Evolutionary conservation across 352 stramenopile species (phyloP).

Genomic region (Phytophthora rubi): DNA sequence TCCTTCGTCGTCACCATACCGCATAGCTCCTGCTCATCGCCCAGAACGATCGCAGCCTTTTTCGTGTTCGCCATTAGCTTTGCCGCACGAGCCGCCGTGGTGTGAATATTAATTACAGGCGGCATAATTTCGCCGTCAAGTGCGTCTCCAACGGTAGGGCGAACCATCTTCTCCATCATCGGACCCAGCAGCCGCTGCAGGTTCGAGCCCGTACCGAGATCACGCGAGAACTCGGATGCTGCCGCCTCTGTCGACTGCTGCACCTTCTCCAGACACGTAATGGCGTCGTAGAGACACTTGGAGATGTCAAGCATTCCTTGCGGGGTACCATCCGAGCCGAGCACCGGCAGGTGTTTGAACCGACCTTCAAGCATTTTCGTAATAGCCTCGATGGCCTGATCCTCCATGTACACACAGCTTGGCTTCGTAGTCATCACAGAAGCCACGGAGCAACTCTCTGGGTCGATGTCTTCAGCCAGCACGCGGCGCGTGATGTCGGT

Average conservation of each 20-base stretch:
- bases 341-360: conserved; percentile 89
- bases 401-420: conserved; percentile 79
- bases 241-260: conserved; percentile 84
- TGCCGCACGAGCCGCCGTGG: conserved; percentile 67
- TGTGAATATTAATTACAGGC: conserved; percentile 77
- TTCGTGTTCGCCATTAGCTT: conserved; percentile 89
- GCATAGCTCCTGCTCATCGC: conserved; percentile 68
- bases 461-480: conserved; percentile 82
- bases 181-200: conserved; percentile 78
- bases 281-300: conserved; percentile 90
- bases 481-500: conserved; percentile 88
- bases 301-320: conserved; percentile 91
- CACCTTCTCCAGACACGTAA: conserved; percentile 88
- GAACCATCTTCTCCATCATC: conserved; percentile 92
- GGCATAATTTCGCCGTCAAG: conserved; percentile 84
- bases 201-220: conserved; percentile 71
- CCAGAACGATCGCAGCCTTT: conserved; percentile 85
- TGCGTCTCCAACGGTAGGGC: conserved; percentile 80
- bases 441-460: conserved; percentile 76
- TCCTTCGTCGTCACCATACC: conserved; percentile 90
- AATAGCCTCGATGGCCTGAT: conserved; percentile 87
- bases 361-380: conserved; percentile 90
- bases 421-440: conserved; percentile 88
- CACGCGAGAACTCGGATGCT: conserved; percentile 80
- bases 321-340: conserved; percentile 71